Evolutionary conservation across 495 filamentous ascomycete genomes (phyloP), one percentile per base, ranked within the genome.

Genomic region (Hypoxylon fragiforme): DNA sequence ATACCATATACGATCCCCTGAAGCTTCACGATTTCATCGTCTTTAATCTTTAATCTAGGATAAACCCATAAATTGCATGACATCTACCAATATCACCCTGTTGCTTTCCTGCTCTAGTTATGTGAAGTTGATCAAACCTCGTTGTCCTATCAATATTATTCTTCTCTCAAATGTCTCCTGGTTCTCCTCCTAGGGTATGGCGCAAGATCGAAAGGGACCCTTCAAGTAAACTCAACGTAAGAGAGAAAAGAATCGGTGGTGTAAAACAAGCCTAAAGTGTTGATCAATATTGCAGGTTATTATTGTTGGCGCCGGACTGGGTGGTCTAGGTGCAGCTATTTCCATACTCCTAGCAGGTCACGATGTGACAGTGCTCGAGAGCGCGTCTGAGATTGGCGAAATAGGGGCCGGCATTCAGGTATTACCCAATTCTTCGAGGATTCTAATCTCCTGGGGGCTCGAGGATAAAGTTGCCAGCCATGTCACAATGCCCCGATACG

Each of bases 301-400:
- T 14, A 77, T 90, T 2, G 72, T 87, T 15, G 86, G 86, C 13
- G 86, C 84, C 6, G 86, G 86, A 13, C 77, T 90, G n/a, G 79
- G 80, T 31, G 87, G 87, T 3, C 75, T 90, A 14, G 79, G 77
- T 12, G 78, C 84, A 0, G 85, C 86, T 3, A 86, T 89, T 55
- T 73, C 81, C 8, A 71, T 77, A 54, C 73, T 77, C 4, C 74
- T 82, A 11, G 71, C 80, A 6, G 85, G 85, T 12, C 86, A 89
- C 68, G 54, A 65, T 8, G 83, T 89, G 13, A 62, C 68, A 1
- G 73, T 90, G 9, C 74, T 89, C 40, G 87, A 90, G 63, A 71
- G 77, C 42, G 82, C 84, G n/a, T 66, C 71, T 37, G 76, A 79
- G 21, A 74, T 87, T n/a, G 78, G 75, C 21, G 82, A 86, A 60